phyloP scores from a whole-genome alignment of 2,329 filamentous ascomycete species.

The Diaporthe citri region DNA sequence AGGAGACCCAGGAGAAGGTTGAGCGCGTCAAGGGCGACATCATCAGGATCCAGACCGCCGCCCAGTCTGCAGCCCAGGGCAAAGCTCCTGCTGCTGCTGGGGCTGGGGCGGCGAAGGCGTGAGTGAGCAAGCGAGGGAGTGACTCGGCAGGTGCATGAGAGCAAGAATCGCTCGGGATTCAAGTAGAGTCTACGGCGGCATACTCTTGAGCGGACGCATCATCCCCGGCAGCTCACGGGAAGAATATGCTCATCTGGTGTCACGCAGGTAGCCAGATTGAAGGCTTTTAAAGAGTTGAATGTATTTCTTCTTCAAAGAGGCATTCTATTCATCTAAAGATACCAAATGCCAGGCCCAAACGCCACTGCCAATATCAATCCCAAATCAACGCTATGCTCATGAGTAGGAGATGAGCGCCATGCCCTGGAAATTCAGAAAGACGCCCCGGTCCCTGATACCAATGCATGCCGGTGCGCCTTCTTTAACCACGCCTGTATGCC shows the following conservation, averaged over 20 bases:
- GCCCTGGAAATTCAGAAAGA: background rate
- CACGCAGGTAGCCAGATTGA: background rate
- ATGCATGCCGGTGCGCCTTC: slow-evolving; percentile 2
- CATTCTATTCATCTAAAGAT: slow-evolving; percentile 23
- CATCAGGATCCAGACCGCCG: slow-evolving; percentile 66
- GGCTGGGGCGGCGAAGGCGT: slow-evolving; percentile 45
- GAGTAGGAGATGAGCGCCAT: slow-evolving; percentile 29
- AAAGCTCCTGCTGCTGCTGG: slow-evolving; percentile 45
- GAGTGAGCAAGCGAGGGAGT: slow-evolving; percentile 42
- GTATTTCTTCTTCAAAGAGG: slow-evolving; percentile 40
- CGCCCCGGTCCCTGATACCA: background rate
- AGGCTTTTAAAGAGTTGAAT: background rate
- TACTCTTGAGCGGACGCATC: background rate
- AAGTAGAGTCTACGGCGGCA: background rate
- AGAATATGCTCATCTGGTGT: background rate
- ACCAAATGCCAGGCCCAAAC: slow-evolving; percentile 11
- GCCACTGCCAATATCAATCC: background rate
- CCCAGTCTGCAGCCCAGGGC: slow-evolving; percentile 56
- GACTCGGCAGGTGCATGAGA: background rate
- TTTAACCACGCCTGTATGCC: background rate
- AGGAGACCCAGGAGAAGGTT: slow-evolving; percentile 67
- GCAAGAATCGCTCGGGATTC: background rate
- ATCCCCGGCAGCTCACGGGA: too few relatives aligned
- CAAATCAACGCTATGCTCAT: slow-evolving; percentile 32
- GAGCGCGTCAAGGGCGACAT: slow-evolving; percentile 72